Base-by-base conservation (phyloP, 352 stramenopile species). In the Phytophthora lateralis region DNA sequence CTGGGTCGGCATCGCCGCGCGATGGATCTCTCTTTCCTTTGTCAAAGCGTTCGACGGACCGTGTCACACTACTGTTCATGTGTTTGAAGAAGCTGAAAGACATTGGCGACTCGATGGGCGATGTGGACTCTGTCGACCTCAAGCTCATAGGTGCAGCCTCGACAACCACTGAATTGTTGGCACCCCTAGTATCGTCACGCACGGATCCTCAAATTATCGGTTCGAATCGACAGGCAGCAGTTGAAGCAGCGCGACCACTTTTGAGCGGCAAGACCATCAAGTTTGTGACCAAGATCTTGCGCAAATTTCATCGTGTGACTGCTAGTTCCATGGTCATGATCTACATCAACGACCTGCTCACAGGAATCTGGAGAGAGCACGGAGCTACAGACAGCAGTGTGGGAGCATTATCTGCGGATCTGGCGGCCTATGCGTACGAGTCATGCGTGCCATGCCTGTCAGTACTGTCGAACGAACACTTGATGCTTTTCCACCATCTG, bases 31-130 rank as follows among this genome's bases (percentile, higher is more conserved):
- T 73, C 9, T 84, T 91, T 20, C 80, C 82, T 10, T 34, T 93
- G 15, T 46, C 71, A 0, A 90, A 92, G 41, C 47, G 60, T 12
- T 74, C 72, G 10, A 78, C 44, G 12, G 79, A 91, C 51, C 80
- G 81, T 21, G 63, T 88, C 14, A 86, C 80, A 4, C 58, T 93
- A 5, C 44, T 93, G 17, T 91, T 93, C 48, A 81, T 91, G 82
- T 93, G 85, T 30, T 50, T 91, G 26, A 93, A 93, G 53, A 84
- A 85, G 2, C 47, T 91, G 2, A 91, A 87, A 52, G 80, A 91
- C 4, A 60, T 86, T 10, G 60, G 49, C 0, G 59, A 69, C 27
- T 53, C 66, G 0, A 21, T 74, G 15, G 52, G 57, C 0, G 47
- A 60, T 9, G 41, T 55, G 0, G 45, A 69, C 2, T 12, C 44